Conservation (phyloP, 2,329 filamentous ascomycete genomes). For the Apiospora aurea region DNA sequence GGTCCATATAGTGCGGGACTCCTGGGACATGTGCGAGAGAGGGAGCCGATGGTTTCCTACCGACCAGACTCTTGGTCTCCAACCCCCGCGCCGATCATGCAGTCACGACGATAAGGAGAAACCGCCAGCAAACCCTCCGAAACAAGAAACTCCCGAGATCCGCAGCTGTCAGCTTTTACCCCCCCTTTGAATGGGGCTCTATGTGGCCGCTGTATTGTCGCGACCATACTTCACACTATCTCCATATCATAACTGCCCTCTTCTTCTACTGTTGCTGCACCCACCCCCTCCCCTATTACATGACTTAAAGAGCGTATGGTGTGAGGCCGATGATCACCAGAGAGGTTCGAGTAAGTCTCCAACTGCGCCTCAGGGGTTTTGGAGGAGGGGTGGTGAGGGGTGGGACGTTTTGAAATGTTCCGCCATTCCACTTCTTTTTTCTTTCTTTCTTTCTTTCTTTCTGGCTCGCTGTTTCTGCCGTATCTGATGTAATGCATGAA, state of each 20-base stretch:
- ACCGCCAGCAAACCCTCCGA: not conserved
- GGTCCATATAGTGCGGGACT: not conserved
- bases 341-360: not conserved
- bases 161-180: not conserved
- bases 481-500: slow-evolving; percentile 15
- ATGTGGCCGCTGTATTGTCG: not conserved
- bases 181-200: not conserved
- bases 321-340: not conserved
- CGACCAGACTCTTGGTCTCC: not conserved
- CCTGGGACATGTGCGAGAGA: not conserved
- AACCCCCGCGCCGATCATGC: slow-evolving; percentile 11
- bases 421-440: not conserved
- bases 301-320: not conserved
- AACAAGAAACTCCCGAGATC: slow-evolving; percentile 14
- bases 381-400: not conserved
- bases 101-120: not conserved
- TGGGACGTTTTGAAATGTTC: slow-evolving; percentile 20
- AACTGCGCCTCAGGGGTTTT: slow-evolving; percentile 5
- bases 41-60: not conserved
- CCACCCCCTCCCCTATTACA: not conserved
- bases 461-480: slow-evolving; percentile 10
- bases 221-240: not conserved
- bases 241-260: not conserved
- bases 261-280: no score
- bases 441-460: not conserved